These are phyloP conservation scores for Anethum foeniculum DNA, from an alignment of 140 eudicot species.

Conservation along the genomic window DNA sequence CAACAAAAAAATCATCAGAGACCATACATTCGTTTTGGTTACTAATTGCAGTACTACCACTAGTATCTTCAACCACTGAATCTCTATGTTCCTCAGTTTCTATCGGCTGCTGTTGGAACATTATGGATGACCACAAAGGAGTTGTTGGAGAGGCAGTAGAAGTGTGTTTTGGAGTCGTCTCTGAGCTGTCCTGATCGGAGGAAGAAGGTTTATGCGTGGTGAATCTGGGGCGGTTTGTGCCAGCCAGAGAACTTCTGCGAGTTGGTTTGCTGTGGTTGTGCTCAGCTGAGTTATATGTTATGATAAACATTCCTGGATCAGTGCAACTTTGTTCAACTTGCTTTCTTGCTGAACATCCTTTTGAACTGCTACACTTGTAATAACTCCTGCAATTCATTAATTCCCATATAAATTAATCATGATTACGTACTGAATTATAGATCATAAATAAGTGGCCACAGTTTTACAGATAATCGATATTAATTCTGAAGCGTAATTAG, in stretches of 20 bases:
- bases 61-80: background rate
- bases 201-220: constrained; percentile 30
- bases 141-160: constrained; percentile 27
- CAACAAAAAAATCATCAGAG: constrained; percentile 57
- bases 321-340: constrained; percentile 86
- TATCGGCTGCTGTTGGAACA: constrained; percentile 14
- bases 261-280: constrained; percentile 86
- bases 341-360: constrained; percentile 82
- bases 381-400: constrained; percentile 52
- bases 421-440: too few species aligned
- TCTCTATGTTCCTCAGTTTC: constrained; percentile 9
- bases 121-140: constrained; percentile 9
- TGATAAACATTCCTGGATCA: constrained; percentile 64
- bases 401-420: too few species aligned
- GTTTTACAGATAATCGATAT: too few species aligned
- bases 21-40: background rate
- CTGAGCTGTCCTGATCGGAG: constrained; percentile 8
- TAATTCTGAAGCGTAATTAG: too few species aligned
- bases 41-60: background rate
- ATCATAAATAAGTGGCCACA: too few species aligned
- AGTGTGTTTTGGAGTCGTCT: constrained; percentile 7
- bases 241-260: constrained; percentile 86
- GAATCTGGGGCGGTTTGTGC: constrained; percentile 54
- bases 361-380: constrained; percentile 83
- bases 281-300: constrained; percentile 65